Percentiles rank a stretch among this genome's conserved stretches.
phyloP scores from a whole-genome alignment of 2,329 filamentous ascomycete species.

The Pseudocercospora crystallina region DNA sequence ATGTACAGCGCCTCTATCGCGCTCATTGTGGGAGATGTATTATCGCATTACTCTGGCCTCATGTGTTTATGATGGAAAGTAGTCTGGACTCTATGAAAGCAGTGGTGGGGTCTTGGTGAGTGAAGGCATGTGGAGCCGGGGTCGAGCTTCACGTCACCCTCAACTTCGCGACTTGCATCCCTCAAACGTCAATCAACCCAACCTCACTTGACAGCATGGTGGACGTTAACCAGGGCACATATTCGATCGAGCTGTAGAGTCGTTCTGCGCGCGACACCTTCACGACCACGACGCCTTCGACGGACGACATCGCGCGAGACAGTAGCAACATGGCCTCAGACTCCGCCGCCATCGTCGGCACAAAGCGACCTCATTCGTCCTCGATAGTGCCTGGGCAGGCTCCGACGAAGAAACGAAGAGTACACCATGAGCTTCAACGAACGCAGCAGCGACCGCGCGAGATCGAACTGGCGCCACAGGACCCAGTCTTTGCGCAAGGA shows the following conservation, averaged over 20 bases:
- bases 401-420: conserved; percentile 21
- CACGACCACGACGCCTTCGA: too few species aligned
- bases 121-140: neutral
- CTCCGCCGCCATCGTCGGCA: conserved; percentile 1
- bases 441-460: conserved; percentile 29
- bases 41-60: conserved; percentile 15
- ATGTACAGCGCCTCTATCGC: conserved; percentile 95
- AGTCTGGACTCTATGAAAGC: neutral
- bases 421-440: conserved; percentile 28
- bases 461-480: conserved; percentile 42
- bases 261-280: too few species aligned
- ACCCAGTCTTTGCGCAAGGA: conserved; percentile 54
- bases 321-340: too few species aligned
- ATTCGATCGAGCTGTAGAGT: too few species aligned
- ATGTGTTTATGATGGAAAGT: neutral
- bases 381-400: conserved; percentile 2
- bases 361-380: conserved; percentile 20
- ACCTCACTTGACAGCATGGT: too few species aligned
- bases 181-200: too few species aligned
- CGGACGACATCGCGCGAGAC: too few species aligned
- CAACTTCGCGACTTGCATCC: too few species aligned
- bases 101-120: neutral
- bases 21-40: conserved; percentile 47
- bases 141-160: neutral
- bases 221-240: too few species aligned